Evolutionary conservation across 2,329 filamentous ascomycete species (phyloP).

Genomic region (Penicillium sp.): DNA sequence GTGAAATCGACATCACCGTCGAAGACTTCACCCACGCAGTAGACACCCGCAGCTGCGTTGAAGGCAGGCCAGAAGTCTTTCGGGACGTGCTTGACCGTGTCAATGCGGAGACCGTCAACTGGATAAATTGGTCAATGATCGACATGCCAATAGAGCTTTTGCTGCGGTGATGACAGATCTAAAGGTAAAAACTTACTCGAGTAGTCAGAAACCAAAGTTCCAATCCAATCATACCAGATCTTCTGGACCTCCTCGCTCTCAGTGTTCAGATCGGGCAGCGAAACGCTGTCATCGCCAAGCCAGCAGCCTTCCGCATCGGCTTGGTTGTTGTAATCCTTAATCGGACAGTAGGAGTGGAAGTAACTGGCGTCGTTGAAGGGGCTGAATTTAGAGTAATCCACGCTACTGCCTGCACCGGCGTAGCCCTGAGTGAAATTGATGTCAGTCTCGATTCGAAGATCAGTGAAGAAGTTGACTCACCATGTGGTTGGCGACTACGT

Average conservation of each 20-base stretch:
- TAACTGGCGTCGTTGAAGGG: conserved; percentile 58
- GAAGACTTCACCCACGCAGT: conserved; percentile 51
- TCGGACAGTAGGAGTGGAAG: conserved; percentile 60
- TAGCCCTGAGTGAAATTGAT: conserved; percentile 39
- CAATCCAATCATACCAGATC: conserved; percentile 61
- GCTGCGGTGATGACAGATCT: background rate
- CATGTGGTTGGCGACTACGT: conserved; percentile 48
- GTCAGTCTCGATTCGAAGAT: background rate
- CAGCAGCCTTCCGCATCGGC: conserved; percentile 51
- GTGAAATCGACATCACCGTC: conserved; percentile 43
- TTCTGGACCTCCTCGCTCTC: conserved; percentile 49
- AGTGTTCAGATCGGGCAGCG: conserved; percentile 63
- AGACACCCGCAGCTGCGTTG: conserved; percentile 45
- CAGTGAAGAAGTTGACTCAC: background rate
- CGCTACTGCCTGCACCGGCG: conserved; percentile 45
- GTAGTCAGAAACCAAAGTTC: conserved; percentile 58
- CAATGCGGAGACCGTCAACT: conserved; percentile 54
- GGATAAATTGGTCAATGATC: background rate
- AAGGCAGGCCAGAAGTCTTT: conserved; percentile 47
- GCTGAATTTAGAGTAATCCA: conserved; percentile 55
- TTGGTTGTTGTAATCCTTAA: conserved; percentile 54
- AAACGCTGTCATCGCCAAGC: conserved; percentile 54
- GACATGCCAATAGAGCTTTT: background rate
- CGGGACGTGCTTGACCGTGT: conserved; percentile 52
- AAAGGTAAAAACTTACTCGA: conserved; percentile 49